These are phyloP conservation scores for Aspergillus unguis DNA, from an alignment of 2,329 filamentous ascomycete genomes.

Conservation along the genomic window DNA sequence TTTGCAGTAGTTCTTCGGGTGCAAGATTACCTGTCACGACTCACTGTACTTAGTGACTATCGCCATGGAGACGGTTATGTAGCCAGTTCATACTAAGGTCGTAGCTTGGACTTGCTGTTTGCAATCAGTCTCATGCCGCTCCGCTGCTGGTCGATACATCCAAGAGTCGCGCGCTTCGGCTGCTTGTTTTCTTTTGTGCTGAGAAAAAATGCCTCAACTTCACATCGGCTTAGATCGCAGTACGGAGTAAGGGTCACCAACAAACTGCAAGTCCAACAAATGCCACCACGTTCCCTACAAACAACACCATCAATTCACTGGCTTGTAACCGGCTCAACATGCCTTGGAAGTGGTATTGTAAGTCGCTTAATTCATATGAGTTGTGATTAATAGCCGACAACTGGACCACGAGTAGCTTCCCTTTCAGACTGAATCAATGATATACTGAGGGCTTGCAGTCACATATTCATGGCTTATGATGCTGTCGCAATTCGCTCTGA, in stretches of 20 bases:
- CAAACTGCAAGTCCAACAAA: not conserved
- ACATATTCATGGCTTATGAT: too few relatives aligned
- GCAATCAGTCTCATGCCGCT: not conserved
- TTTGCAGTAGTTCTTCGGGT: too few relatives aligned
- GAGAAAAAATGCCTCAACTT: not conserved
- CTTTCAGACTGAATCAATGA: too few relatives aligned
- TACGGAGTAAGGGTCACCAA: not conserved
- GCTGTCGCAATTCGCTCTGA: too few relatives aligned
- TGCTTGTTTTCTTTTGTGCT: too few relatives aligned
- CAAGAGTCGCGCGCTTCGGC: too few relatives aligned
- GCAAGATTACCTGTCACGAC: constrained; percentile 7
- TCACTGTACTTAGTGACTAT: not conserved
- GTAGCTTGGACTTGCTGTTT: not conserved
- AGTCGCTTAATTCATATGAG: not conserved
- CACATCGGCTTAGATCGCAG: not conserved
- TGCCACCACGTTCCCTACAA: constrained; percentile 9
- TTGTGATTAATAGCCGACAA: not conserved
- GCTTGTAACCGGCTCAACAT: not conserved
- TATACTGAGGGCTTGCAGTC: too few relatives aligned
- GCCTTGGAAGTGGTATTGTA: constrained; percentile 10
- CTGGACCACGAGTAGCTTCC: not conserved
- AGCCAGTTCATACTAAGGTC: not conserved
- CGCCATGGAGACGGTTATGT: not conserved
- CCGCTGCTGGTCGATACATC: too few relatives aligned
- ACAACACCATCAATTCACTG: constrained; percentile 9